A percentile compares a stretch with the other conserved stretches of the same genome.
Evolutionary conservation across 305 asterid species (phyloP).

Genomic region (Withania somnifera): DNA sequence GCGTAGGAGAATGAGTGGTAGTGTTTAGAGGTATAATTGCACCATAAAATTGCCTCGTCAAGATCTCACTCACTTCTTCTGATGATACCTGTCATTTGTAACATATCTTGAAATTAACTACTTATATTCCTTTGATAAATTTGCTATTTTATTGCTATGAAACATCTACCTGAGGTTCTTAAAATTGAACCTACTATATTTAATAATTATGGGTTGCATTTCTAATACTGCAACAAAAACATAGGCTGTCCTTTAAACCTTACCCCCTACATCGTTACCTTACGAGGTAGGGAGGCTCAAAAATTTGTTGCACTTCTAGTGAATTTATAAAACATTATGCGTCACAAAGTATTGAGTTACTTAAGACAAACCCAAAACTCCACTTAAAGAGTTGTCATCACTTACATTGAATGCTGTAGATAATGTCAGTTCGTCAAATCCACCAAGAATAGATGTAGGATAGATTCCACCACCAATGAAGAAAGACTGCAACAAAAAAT

Average conservation of each 20-base stretch:
- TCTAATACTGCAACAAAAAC: too few species aligned
- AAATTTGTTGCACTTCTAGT: too few species aligned
- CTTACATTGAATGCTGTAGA: constrained; percentile 42
- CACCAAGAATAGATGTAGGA: constrained; percentile 53
- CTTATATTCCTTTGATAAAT: not conserved
- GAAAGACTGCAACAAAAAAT: constrained; percentile 21
- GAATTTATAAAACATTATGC: too few species aligned
- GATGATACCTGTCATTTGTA: constrained; percentile 36
- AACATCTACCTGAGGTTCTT: not conserved
- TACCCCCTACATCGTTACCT: too few species aligned
- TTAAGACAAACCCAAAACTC: too few species aligned
- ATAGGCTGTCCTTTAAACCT: too few species aligned
- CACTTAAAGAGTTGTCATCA: not conserved
- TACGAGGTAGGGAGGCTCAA: too few species aligned
- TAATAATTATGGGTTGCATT: too few species aligned
- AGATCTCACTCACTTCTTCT: constrained; percentile 27
- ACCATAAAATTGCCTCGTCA: constrained; percentile 36
- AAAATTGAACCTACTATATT: not conserved
- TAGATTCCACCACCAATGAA: constrained; percentile 35
- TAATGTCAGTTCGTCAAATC: constrained; percentile 23
- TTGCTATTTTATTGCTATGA: not conserved
- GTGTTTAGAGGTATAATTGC: constrained; percentile 38
- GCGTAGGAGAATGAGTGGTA: constrained; percentile 16
- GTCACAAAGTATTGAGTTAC: too few species aligned
- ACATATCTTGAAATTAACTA: not conserved